Conservation (phyloP, 352 stramenopile genomes). For the Globisporangium parvum region DNA sequence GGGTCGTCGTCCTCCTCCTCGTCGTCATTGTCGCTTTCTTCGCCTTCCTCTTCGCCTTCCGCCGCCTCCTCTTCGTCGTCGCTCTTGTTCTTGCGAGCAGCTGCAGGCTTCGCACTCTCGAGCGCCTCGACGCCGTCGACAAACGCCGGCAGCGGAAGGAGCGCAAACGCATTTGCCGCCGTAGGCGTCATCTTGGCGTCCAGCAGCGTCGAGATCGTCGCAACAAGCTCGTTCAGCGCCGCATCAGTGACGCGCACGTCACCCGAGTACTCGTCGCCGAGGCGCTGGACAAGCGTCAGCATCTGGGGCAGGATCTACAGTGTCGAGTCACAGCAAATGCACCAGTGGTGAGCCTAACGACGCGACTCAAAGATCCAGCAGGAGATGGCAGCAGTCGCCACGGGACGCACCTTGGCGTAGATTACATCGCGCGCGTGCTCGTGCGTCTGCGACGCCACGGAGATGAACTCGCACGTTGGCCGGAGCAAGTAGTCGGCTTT, state of each 20-base stretch:
- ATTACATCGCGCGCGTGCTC: conserved; percentile 26
- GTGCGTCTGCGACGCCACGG: conserved; percentile 66
- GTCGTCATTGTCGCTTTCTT: conserved; percentile 2
- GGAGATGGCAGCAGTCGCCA: no score
- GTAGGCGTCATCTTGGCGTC: conserved; percentile 40
- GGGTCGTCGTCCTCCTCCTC: conserved; percentile 12
- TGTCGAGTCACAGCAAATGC: not conserved
- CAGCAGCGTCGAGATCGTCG: conserved; percentile 50
- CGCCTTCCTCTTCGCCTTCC: not conserved
- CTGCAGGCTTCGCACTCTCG: conserved; percentile 23
- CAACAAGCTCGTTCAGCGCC: conserved; percentile 44
- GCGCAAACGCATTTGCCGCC: conserved; percentile 31
- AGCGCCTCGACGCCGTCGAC: conserved; percentile 38
- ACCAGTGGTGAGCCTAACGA: not conserved
- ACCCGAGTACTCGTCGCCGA: conserved; percentile 9
- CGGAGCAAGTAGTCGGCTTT: conserved; percentile 49
- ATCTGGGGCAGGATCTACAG: conserved; percentile 37
- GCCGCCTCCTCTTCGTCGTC: not conserved
- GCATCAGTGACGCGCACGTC: conserved; percentile 25
- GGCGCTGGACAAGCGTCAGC: conserved; percentile 24
- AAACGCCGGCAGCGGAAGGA: conserved; percentile 55
- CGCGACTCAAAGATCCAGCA: not conserved
- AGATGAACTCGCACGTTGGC: conserved; percentile 52
- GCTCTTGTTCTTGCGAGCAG: no score
- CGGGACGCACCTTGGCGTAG: conserved; percentile 27